Base-by-base conservation (phyloP, 2,329 filamentous ascomycete species). In the Massarina eburnea region DNA sequence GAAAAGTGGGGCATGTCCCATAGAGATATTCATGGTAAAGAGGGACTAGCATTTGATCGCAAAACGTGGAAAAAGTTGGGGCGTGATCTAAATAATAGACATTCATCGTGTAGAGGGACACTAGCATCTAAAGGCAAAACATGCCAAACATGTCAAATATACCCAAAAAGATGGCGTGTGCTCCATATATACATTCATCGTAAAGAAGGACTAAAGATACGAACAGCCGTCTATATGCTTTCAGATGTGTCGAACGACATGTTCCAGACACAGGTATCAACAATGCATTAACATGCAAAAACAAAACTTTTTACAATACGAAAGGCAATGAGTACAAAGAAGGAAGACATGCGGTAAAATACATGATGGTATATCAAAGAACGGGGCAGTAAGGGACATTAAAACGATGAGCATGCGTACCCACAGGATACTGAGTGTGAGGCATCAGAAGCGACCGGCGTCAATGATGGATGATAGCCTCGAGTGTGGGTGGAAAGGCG, bases 181-280 rank as follows among this genome's bases (percentile, higher is more conserved):
- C n/a, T n/a, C n/a, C n/a, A n/a, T n/a, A n/a, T n/a, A n/a, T n/a
- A n/a, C 24, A 26, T 26, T 26, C 24, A 12, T 30, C n/a, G 4
- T 14, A 30, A 30, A 14, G 27, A 30, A 30, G 12, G 12, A 30
- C 12, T 30, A 30, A 14, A 30, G n/a, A 30, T 30, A 7, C 27
- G 12, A 30, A 14, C 27, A 6, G 12, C 27, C 27, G 15, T 36
- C n/a, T 49, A 39, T 42, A 43, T 45, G 34, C 34, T 32, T 42
- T 30, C 12, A 17, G 36, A 21, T 17, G 43, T 45, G 43, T 43
- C 32, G 27, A 41, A 41, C 43, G 19, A 30, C 17, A 18, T 22
- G 47, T 41, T 39, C 29, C 8, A 39, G 20, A 36, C 40, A 46
- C 12, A 45, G 47, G 43, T 46, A 49, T 49, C 47, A 46, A 49